Conservation (phyloP, 1,284 basidiomycete genomes). For the Austroboletus niveus region DNA sequence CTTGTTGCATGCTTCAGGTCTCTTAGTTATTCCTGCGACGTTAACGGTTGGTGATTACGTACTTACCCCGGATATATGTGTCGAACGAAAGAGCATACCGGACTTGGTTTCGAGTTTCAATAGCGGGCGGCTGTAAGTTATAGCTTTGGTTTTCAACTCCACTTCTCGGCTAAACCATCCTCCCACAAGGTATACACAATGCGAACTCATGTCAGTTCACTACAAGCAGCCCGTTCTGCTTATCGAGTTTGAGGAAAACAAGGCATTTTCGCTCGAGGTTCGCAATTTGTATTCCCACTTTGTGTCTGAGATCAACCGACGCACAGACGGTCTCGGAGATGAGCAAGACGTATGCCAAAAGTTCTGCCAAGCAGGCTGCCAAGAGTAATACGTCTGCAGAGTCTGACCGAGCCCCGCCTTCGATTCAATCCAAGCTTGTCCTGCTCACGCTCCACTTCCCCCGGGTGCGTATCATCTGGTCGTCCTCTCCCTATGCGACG, state of each 20-base stretch:
- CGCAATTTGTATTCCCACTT: constrained; percentile 20
- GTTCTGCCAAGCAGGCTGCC: constrained; percentile 46
- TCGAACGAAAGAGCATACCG: constrained; percentile 92
- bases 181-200: constrained; percentile 83
- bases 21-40: constrained; percentile 87
- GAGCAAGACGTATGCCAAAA: constrained; percentile 63
- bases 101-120: constrained; percentile 93
- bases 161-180: background rate
- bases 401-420: constrained; percentile 39
- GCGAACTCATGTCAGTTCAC: constrained; percentile 94
- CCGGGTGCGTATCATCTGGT: constrained; percentile 93
- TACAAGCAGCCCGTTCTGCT: constrained; percentile 93
- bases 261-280: constrained; percentile 89
- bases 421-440: constrained; percentile 88
- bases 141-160: background rate
- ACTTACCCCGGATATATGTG: constrained; percentile 91
- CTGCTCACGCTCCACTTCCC: constrained; percentile 90
- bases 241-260: constrained; percentile 99
- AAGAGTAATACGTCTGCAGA: constrained; percentile 45
- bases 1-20: constrained; percentile 79
- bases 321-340: constrained; percentile 55
- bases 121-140: constrained; percentile 85
- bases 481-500: constrained; percentile 90
- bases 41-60: constrained; percentile 97
- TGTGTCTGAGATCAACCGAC: background rate